Conservation (phyloP, 139 green algal species). For the Microglena sp. region DNA sequence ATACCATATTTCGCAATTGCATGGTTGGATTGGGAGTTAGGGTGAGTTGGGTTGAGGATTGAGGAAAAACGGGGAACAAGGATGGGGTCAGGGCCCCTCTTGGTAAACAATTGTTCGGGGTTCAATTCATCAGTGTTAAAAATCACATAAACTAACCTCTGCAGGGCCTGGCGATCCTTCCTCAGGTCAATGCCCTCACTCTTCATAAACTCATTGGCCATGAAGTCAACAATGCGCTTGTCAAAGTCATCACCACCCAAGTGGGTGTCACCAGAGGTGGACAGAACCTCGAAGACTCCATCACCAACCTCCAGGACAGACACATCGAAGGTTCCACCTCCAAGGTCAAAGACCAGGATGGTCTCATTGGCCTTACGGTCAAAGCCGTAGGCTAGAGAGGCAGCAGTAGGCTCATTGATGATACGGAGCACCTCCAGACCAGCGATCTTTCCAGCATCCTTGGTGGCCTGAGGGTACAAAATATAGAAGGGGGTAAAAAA, state of each 20-base stretch:
- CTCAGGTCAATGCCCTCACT: constrained; percentile 91
- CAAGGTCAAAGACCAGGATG: constrained; percentile 99
- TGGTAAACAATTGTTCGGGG: too few relatives aligned
- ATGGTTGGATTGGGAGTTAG: too few relatives aligned
- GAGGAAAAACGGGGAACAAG: too few relatives aligned
- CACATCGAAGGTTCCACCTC: constrained; percentile 98
- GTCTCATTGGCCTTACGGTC: constrained; percentile 98
- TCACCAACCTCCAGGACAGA: constrained; percentile 92
- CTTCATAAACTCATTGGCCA: constrained; percentile 88
- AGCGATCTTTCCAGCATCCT: constrained; percentile 81
- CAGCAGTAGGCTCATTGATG: constrained; percentile 99
- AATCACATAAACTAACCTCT: too few relatives aligned
- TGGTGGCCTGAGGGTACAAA: too few relatives aligned
- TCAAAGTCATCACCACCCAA: constrained; percentile 99
- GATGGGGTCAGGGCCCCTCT: too few relatives aligned
- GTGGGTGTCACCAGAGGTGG: constrained; percentile 94
- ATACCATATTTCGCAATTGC: too few relatives aligned
- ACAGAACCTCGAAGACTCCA: constrained; percentile 98
- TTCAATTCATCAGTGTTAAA: too few relatives aligned
- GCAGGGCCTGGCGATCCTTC: constrained; percentile 86
- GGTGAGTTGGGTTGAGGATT: too few relatives aligned
- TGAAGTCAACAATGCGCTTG: constrained; percentile 95
- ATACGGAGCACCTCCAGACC: constrained; percentile 97
- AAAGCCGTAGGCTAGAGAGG: constrained; percentile 95
- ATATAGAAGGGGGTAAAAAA: too few relatives aligned